phyloP scores from a whole-genome alignment of 1,139 yeast genomes.

The Hyphopichia khmerensis region DNA sequence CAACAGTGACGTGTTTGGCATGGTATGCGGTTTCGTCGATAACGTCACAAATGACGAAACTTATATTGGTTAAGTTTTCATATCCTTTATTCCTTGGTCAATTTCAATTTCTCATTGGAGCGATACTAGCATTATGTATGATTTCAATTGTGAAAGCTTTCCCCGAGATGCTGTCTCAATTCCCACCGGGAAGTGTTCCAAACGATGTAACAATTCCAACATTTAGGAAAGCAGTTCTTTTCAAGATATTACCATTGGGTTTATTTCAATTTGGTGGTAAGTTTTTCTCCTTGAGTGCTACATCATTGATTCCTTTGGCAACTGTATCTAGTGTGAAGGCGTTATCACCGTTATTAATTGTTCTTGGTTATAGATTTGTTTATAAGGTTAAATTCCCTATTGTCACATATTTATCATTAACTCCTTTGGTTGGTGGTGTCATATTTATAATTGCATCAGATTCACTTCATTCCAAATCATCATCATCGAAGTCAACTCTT shows the following conservation, averaged over 20 bases:
- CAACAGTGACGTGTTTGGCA: conserved; percentile 31
- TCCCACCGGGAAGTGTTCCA: conserved; percentile 36
- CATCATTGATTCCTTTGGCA: conserved; percentile 38
- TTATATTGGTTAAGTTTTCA: conserved; percentile 39
- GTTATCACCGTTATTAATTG: conserved; percentile 38
- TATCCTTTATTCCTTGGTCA: conserved; percentile 54
- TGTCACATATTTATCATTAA: conserved; percentile 34
- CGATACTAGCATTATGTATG: conserved; percentile 27
- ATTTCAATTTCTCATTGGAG: conserved; percentile 44
- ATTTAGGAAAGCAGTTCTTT: conserved; percentile 18
- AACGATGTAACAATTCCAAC: conserved; percentile 17
- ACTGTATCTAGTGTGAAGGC: conserved; percentile 43
- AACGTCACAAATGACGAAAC: conserved; percentile 49
- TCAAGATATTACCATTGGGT: conserved; percentile 38
- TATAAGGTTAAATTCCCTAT: conserved; percentile 33
- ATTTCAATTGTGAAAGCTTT: conserved; percentile 18
- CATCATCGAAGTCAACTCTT: conserved; percentile 1
- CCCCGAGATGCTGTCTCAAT: conserved; percentile 18
- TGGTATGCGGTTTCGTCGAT: conserved; percentile 50
- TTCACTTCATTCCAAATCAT: conserved; percentile 11
- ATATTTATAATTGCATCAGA: conserved; percentile 34
- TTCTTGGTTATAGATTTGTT: conserved; percentile 31
- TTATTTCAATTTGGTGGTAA: conserved; percentile 39
- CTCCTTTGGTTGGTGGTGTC: conserved; percentile 40
- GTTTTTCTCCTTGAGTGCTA: conserved; percentile 37